These are phyloP conservation scores for Pythium plurisporium DNA, from an alignment of 352 stramenopile species.

Conservation along the genomic window DNA sequence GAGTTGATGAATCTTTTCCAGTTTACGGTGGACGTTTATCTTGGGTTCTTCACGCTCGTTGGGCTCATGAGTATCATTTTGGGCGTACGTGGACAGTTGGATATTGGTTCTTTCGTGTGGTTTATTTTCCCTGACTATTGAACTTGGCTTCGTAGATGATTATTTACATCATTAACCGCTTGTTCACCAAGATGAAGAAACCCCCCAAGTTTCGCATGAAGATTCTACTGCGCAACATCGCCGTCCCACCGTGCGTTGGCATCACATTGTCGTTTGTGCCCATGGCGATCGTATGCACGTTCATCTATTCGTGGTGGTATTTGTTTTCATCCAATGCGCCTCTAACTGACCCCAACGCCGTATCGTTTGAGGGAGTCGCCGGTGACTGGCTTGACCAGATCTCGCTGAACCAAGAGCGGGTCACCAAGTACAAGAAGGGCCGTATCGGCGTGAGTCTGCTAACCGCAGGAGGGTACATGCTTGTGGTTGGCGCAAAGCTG, in stretches of 20 bases:
- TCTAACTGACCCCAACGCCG: conserved; percentile 39
- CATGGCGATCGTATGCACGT: conserved; percentile 38
- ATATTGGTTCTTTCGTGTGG: too few species aligned
- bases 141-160: conserved; percentile 49
- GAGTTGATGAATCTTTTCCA: conserved; percentile 96
- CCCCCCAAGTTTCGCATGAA: conserved; percentile 91
- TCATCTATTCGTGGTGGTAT: conserved; percentile 87
- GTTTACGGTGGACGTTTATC: conserved; percentile 92
- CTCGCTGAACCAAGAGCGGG: conserved; percentile 67
- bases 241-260: conserved; percentile 78
- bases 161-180: conserved; percentile 91
- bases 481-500: conserved; percentile 56
- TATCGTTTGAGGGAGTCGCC: conserved; percentile 81
- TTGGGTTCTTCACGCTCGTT: conserved; percentile 92
- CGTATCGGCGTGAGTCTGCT: conserved; percentile 84
- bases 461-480: conserved; percentile 75
- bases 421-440: conserved; percentile 83
- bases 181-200: conserved; percentile 95
- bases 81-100: conserved; percentile 50
- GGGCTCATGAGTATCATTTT: conserved; percentile 85
- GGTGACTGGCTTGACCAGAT: conserved; percentile 88
- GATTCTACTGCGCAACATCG: conserved; percentile 88
- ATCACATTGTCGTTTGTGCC: conserved; percentile 63
- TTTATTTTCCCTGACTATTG: too few species aligned
- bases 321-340: conserved; percentile 43